phyloP scores from a whole-genome alignment of 371 early-diverging fungal genomes.

The Mortierella polycephala region DNA sequence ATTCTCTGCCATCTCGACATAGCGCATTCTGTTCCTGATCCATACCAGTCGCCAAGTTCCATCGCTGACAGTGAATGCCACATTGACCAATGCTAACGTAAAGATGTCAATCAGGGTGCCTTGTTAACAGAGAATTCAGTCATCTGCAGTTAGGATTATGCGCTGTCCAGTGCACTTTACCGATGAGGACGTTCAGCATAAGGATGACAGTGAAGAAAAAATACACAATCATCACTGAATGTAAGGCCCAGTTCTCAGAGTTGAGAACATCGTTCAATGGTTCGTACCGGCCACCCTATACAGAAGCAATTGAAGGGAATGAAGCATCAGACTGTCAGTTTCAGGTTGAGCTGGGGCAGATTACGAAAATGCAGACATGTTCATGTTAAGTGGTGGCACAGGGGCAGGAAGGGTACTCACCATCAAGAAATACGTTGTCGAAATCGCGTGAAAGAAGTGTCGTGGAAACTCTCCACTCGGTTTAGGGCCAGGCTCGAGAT shows the following conservation, averaged over 20 bases:
- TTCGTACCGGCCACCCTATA: conserved; percentile 1
- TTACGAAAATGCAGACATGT: too few relatives aligned
- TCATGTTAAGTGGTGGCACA: too few relatives aligned
- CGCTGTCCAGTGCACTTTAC: too few relatives aligned
- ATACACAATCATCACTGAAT: conserved; percentile 13
- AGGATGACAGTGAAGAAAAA: conserved; percentile 30
- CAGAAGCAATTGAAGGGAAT: too few relatives aligned
- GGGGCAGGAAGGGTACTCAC: too few relatives aligned
- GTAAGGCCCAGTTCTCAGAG: conserved; percentile 5
- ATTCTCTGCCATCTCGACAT: conserved; percentile 14
- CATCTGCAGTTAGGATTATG: too few relatives aligned
- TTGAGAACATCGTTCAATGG: conserved; percentile 6
- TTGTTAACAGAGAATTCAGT: too few relatives aligned
- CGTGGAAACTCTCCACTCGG: not conserved
- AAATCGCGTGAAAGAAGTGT: not conserved
- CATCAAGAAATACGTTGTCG: conserved; percentile 6
- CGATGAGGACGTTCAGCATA: conserved; percentile 30
- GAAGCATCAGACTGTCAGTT: too few relatives aligned
- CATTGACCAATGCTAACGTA: conserved; percentile 18
- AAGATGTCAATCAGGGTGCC: too few relatives aligned
- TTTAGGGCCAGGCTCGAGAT: too few relatives aligned
- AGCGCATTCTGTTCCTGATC: conserved; percentile 8
- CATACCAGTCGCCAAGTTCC: conserved; percentile 8
- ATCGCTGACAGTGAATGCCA: conserved; percentile 7
- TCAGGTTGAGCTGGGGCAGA: too few relatives aligned